Base-by-base conservation (phyloP, 1,284 basidiomycete species). In the Uromyces viciae-fabae region DNA sequence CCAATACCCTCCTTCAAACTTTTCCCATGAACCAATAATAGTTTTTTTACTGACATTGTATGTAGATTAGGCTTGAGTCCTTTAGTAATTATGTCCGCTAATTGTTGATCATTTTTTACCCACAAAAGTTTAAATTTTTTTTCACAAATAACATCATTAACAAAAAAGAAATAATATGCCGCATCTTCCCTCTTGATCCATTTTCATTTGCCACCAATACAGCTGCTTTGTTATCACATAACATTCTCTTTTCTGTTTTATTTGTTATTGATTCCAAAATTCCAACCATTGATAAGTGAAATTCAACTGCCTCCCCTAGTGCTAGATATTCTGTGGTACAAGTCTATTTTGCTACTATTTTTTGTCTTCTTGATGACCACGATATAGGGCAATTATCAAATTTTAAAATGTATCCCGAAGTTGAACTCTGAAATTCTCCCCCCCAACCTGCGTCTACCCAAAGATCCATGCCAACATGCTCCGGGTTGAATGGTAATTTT, bases 61-160 rank as follows among this genome's bases (percentile, higher is more conserved):
- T n/a, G n/a, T n/a, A n/a, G n/a, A n/a, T n/a, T n/a, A n/a, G n/a
- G n/a, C n/a, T n/a, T n/a, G n/a, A 74, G 42, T 52, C 31, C 15
- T 56, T 74, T 74, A 25, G 71, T 74, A 28, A 52, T 33, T 5
- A 58, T 36, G 56, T 74, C 71, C 4, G 71, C 71, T 15, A 74
- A 38, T 56, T 74, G 71, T 3, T 56, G n/a, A 5, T 28, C 49
- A 1, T 25, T 58, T 38, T 43, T 38, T 28, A 38, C 33, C 71
- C 71, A 74, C 15, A 31, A 7, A 17, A 74, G 43, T 14, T 56
- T 58, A 1, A 74, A 11, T 15, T 56, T 74, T 1, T 71, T 14
- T 40, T 71, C 43, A 7, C 62, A 4, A 22, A 56, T 56, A 19
- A 56, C 28, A n/a, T 56, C 52, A 22, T 56, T 56, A n/a, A 28